A percentile compares a stretch with the other conserved stretches of the same genome.
phyloP scores from a whole-genome alignment of 2,329 filamentous ascomycete species.

The Hortaea werneckii region DNA sequence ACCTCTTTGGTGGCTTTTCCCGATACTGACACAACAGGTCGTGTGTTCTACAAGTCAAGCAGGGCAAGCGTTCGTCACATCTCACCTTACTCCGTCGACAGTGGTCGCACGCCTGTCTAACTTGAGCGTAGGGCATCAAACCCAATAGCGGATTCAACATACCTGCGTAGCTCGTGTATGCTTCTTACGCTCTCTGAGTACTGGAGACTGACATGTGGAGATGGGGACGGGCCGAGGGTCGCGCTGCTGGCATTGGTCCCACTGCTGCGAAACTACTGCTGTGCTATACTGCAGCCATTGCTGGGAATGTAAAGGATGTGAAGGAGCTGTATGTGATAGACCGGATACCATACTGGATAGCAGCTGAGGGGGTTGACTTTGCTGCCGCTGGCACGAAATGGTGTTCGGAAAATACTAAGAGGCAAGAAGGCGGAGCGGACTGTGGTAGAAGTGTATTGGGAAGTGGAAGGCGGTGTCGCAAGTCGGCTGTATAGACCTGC shows the following conservation, averaged over 20 bases:
- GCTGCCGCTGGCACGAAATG: slow-evolving; percentile 19
- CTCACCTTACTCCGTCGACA: slow-evolving; percentile 82
- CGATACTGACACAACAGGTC: slow-evolving; percentile 76
- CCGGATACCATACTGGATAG: slow-evolving; percentile 17
- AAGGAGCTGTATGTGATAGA: slow-evolving; percentile 11
- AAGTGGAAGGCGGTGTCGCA: slow-evolving; percentile 8
- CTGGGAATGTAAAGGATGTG: slow-evolving; percentile 14
- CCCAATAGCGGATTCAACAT: slow-evolving; percentile 2
- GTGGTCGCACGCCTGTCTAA: slow-evolving; percentile 69
- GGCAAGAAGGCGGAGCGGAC: slow-evolving; percentile 19
- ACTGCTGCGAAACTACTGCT: slow-evolving; percentile 18
- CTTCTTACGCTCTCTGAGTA: slow-evolving; percentile 17
- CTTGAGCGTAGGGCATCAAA: slow-evolving; percentile 7
- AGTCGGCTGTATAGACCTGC: too few relatives aligned
- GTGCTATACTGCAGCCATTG: slow-evolving; percentile 18
- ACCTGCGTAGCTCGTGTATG: slow-evolving; percentile 29
- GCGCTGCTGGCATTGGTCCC: slow-evolving; percentile 15
- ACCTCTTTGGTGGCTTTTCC: slow-evolving; percentile 87
- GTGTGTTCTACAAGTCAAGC: slow-evolving; percentile 79
- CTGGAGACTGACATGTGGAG: slow-evolving; percentile 12
- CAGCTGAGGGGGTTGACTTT: slow-evolving; percentile 20
- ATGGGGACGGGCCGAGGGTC: slow-evolving; percentile 15
- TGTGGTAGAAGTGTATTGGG: slow-evolving; percentile 24
- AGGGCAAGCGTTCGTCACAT: slow-evolving; percentile 78
- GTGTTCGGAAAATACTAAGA: slow-evolving; percentile 10